Conservation (phyloP, 2,329 filamentous ascomycete genomes). For the Paraphaeosphaeria minitans region DNA sequence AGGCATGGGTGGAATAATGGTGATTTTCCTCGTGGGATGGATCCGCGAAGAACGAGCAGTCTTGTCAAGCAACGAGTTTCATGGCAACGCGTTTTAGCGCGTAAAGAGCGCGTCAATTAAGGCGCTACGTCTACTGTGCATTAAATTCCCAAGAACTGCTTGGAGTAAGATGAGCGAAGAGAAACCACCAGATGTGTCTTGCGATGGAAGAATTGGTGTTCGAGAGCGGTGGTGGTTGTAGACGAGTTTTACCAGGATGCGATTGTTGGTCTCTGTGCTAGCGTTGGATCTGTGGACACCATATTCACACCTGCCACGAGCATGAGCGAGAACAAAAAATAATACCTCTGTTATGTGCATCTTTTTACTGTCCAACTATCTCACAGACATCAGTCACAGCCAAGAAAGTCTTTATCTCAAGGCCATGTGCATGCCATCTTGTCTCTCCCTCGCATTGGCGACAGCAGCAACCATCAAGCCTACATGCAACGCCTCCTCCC, state of each 20-base stretch:
- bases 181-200: neutral
- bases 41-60: neutral
- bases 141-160: neutral
- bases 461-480: too few relatives aligned
- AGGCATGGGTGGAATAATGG: neutral
- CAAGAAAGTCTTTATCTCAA: too few relatives aligned
- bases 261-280: slow-evolving; percentile 1
- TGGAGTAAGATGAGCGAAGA: neutral
- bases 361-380: too few relatives aligned
- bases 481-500: too few relatives aligned
- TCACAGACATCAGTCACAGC: too few relatives aligned
- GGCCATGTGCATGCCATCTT: too few relatives aligned
- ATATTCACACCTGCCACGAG: neutral
- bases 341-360: too few relatives aligned
- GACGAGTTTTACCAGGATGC: neutral
- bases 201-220: neutral
- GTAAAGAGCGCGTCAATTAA: neutral
- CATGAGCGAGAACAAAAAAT: neutral
- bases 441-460: too few relatives aligned
- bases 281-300: neutral
- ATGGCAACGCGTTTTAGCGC: neutral
- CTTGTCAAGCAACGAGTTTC: neutral
- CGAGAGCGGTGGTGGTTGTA: neutral
- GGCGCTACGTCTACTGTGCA: neutral
- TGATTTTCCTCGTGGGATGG: neutral